Evolutionary conservation across 441 rosid species (phyloP), one percentile per base, ranked within the genome.

Genomic region (Mallotus japonicus): DNA sequence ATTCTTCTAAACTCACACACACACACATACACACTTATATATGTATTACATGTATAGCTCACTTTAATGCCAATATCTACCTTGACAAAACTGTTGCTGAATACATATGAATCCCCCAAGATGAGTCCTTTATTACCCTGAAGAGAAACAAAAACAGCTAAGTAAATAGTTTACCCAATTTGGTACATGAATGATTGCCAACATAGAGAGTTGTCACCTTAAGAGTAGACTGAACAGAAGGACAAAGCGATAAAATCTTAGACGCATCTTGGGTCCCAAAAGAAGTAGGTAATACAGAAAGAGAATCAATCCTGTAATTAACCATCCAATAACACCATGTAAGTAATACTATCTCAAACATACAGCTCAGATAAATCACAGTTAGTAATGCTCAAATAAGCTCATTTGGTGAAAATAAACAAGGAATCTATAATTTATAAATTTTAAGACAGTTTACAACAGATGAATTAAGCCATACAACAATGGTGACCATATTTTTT

Each of bases 11-110:
- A 50, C 44, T 69, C 65, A 20, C 20, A 37, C 6, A 56, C 19
- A 9, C 40, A 20, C 24, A 16, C 40, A 37, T 37, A 37, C 6
- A 34, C 5, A 37, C 40, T 4, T 37, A 37, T 37, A 37, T 37
- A 4, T 37, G 6, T 37, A 37, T 37, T 1, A 34, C 8, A 62
- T 51, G 49, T 19, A 40, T 19, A 8, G n/a, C 44, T 19, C 24
- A 42, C 34, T 37, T 70, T 57, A 57, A 34, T 10, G 40, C 50
- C 37, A 63, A 20, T 22, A 64, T 37, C 34, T 85, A 92, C 99
- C 97, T 90, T 92, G 74, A 95, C 79, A 82, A 91, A 95, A 62
- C 80, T 85, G 86, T 77, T 79, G 85, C 99, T 92, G 81, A 95
- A 76, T 72, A 92, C 79, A 78, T 77, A 92, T 42, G 96, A 87